These are phyloP conservation scores for Thelephora aurantiotincta DNA, from an alignment of 768 basidiomycete species.

Conservation along the genomic window DNA sequence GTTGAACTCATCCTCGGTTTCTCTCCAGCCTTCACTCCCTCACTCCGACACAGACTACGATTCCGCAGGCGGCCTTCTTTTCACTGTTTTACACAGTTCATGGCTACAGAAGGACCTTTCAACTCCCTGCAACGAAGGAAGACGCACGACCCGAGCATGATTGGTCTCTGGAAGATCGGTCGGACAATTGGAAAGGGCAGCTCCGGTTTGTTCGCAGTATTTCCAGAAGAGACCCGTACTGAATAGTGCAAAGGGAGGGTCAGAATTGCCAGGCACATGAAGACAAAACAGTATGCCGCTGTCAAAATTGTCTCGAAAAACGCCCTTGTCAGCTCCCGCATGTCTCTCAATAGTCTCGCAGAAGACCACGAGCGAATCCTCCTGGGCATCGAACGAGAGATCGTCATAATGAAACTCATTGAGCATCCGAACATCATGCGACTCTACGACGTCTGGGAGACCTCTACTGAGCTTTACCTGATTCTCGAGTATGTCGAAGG, in stretches of 20 bases:
- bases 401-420: conserved; percentile 94
- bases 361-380: conserved; percentile 67
- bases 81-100: conserved; percentile 2
- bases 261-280: conserved; percentile 76
- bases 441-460: conserved; percentile 96
- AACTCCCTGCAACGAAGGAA: conserved; percentile 10
- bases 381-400: conserved; percentile 81
- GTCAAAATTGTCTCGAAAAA: conserved; percentile 88
- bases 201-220: conserved; percentile 24
- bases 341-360: conserved; percentile 53
- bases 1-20: neutral
- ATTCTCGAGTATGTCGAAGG: conserved; percentile 92
- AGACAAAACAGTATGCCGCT: conserved; percentile 80
- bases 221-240: too few species aligned
- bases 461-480: conserved; percentile 74
- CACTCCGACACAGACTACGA: too few species aligned
- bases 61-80: neutral
- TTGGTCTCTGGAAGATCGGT: conserved; percentile 42
- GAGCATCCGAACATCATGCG: conserved; percentile 91
- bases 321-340: conserved; percentile 44
- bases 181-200: conserved; percentile 40
- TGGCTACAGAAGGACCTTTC: neutral
- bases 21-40: neutral
- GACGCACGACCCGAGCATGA: conserved; percentile 23
- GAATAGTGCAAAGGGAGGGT: conserved; percentile 54